A percentile compares a stretch with the other conserved stretches of the same genome.
phyloP scores from a whole-genome alignment of 352 stramenopile genomes.

The Phytophthora macrochlamydospora region DNA sequence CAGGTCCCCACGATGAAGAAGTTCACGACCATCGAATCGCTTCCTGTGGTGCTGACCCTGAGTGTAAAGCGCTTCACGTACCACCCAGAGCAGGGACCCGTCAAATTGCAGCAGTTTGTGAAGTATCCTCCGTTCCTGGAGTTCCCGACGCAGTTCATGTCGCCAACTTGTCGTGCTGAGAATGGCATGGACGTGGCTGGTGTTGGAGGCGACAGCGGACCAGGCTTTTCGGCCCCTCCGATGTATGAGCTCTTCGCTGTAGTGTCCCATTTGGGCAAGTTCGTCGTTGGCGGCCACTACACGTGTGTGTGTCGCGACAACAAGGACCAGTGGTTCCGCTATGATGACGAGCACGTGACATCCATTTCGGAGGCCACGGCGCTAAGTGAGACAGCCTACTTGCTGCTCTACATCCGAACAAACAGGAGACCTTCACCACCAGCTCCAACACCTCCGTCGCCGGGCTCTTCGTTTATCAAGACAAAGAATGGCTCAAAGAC shows the following conservation, averaged over 20 bases:
- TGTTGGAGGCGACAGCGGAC: constrained; percentile 15
- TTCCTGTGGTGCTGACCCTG: constrained; percentile 79
- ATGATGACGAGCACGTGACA: constrained; percentile 82
- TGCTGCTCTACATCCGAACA: constrained; percentile 83
- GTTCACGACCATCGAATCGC: constrained; percentile 69
- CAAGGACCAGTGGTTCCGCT: constrained; percentile 89
- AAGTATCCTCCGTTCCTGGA: constrained; percentile 77
- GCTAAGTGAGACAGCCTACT: constrained; percentile 75
- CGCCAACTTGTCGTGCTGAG: constrained; percentile 60
- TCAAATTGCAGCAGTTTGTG: constrained; percentile 87
- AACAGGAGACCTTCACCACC: constrained; percentile 36
- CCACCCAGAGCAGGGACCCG: constrained; percentile 72
- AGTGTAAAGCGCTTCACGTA: constrained; percentile 90
- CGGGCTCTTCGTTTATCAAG: constrained; percentile 28
- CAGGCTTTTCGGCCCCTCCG: constrained; percentile 44
- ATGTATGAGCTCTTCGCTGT: constrained; percentile 87
- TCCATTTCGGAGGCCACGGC: constrained; percentile 74
- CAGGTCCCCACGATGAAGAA: constrained; percentile 66
- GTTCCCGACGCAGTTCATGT: constrained; percentile 76
- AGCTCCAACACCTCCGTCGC: constrained; percentile 12
- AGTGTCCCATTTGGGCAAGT: constrained; percentile 82
- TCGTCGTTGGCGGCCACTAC: constrained; percentile 84
- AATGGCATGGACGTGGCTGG: constrained; percentile 36
- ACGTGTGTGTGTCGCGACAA: constrained; percentile 86
- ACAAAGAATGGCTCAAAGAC: constrained; percentile 17